Evolutionary conservation across 768 basidiomycete species (phyloP).

Genomic region (Gloeopeniophorella convolvens): DNA sequence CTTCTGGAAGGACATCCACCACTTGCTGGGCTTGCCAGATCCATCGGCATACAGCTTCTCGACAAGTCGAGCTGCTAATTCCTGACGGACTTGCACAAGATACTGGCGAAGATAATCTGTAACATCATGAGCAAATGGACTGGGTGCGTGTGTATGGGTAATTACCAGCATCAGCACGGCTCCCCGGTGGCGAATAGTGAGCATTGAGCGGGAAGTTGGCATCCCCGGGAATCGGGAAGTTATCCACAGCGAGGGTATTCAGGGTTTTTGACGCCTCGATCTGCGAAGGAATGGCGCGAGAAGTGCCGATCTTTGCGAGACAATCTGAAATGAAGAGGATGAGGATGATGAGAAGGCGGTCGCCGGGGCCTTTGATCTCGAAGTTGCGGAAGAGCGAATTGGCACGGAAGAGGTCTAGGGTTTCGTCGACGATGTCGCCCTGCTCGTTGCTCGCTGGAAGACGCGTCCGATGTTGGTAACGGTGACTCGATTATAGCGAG

Average conservation of each 20-base stretch:
- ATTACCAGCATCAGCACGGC: conserved; percentile 73
- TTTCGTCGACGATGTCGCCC: conserved; percentile 92
- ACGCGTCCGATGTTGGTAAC: background rate
- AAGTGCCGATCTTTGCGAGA: conserved; percentile 77
- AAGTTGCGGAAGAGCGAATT: conserved; percentile 99
- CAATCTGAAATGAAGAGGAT: conserved; percentile 98
- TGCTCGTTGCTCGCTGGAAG: conserved; percentile 65
- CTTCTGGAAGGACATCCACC: conserved; percentile 99
- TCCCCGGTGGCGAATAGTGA: conserved; percentile 78
- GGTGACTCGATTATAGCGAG: conserved; percentile 13
- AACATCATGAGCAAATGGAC: background rate
- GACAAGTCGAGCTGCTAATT: conserved; percentile 78
- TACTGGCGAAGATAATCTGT: conserved; percentile 87
- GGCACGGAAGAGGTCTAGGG: conserved; percentile 93
- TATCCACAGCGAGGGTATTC: conserved; percentile 90
- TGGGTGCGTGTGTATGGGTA: background rate
- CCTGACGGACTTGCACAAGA: conserved; percentile 88
- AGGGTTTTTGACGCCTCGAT: conserved; percentile 84
- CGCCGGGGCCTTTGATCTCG: conserved; percentile 97
- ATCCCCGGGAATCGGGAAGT: conserved; percentile 91
- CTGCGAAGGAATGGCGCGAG: conserved; percentile 61
- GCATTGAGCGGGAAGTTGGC: conserved; percentile 91
- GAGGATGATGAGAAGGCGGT: conserved; percentile 92
- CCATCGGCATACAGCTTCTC: conserved; percentile 91
- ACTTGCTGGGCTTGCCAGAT: conserved; percentile 93